Base-by-base conservation (phyloP, 805 yeast genomes). In the Nakazawaea wickerhamii region DNA sequence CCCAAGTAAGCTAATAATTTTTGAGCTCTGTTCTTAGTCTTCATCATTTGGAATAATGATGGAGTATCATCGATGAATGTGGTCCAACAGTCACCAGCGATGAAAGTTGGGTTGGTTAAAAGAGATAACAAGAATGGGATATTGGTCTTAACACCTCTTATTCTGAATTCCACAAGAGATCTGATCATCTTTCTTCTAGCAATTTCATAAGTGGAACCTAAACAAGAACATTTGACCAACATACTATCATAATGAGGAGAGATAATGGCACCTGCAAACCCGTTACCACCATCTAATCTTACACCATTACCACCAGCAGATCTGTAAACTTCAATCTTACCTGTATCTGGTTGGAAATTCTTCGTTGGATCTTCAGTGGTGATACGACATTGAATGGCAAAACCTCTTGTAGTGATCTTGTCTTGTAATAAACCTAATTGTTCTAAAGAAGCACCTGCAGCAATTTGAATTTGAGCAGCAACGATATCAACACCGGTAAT, bases 281-380 rank as follows among this genome's bases (percentile, higher is more conserved):
- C 97, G 62, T 91, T 91, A 68, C 98, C 98, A 70, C 99, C 99
- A 59, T 91, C 99, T 54, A 93, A 75, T 71, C 99, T 82, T 37
- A 93, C 97, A 65, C 99, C 99, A 60, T 93, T 93, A 73, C 99
- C 99, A 68, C 99, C 99, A 18, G 98, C 87, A 36, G 97, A 89
- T 65, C 98, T 81, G 73, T 91, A 91, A 36, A 91, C 99, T 66
- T 91, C 99, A 55, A 91, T 84, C 67, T 90, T 89, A 61, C 99
- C 99, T 3, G 98, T 93, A 62, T 91, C 99, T 13, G 99, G 99
- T 68, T 87, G 97, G 81, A 91, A 91, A 61, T 84, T 87, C 70
- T 90, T 90, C 40, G 95, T 61, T 10, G 99, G 98, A 62, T 91
- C 99, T 67, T 93, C 99, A 40, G 99, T 91, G 46, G 98, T 91